Percentiles rank a stretch among this genome's conserved stretches.
These are phyloP conservation scores for Candida tropicalis DNA, from an alignment of 1,139 yeast genomes.

Conservation along the genomic window DNA sequence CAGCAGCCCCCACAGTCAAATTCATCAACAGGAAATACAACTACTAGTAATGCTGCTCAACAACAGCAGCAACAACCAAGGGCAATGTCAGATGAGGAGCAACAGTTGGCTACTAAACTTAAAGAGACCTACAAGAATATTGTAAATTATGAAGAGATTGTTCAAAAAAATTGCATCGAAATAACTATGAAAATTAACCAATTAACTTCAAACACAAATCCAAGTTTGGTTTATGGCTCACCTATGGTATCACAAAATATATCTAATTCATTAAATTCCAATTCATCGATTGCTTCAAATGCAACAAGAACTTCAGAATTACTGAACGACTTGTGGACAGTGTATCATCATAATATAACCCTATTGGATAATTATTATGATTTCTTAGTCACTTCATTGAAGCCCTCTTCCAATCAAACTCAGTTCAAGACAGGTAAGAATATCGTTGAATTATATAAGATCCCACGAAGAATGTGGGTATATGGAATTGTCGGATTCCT, in stretches of 20 bases:
- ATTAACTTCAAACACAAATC: conserved; percentile 30
- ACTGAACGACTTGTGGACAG: conserved; percentile 68
- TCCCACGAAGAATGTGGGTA: conserved; percentile 80
- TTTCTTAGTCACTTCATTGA: conserved; percentile 67
- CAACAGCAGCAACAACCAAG: conserved; percentile 22
- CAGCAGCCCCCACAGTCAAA: conserved; percentile 8
- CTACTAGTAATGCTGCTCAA: conserved; percentile 7
- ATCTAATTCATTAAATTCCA: conserved; percentile 21
- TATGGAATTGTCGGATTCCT: conserved; percentile 78
- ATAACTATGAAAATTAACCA: conserved; percentile 54
- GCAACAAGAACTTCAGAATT: conserved; percentile 48
- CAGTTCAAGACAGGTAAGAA: conserved; percentile 73
- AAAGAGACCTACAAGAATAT: conserved; percentile 76
- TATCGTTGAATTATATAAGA: conserved; percentile 72
- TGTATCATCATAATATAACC: conserved; percentile 66
- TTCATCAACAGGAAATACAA: neutral
- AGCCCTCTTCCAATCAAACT: conserved; percentile 54
- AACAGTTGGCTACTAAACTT: conserved; percentile 65
- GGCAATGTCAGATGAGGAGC: conserved; percentile 65
- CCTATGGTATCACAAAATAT: conserved; percentile 23
- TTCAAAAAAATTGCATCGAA: conserved; percentile 67
- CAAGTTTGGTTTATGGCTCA: conserved; percentile 22
- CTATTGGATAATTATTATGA: conserved; percentile 71
- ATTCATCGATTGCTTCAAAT: conserved; percentile 20
- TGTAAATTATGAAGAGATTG: conserved; percentile 65